Evolutionary conservation across 2,329 filamentous ascomycete genomes (phyloP), one percentile per base, ranked within the genome.

Genomic region (Chrysoporthe puriensis): DNA sequence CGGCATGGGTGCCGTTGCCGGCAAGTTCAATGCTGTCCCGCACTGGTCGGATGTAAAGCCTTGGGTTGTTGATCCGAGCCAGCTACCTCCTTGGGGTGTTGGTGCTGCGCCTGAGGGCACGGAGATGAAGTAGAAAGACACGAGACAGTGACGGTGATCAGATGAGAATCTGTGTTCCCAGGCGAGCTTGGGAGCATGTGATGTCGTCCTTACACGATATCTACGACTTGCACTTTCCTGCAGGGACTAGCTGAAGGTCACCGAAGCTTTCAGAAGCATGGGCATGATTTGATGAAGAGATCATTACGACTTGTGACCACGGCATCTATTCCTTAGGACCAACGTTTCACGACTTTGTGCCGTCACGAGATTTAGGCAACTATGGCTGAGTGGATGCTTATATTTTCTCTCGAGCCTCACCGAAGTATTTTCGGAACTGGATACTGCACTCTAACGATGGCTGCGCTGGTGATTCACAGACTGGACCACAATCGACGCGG

Each of bases 1-100:
- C 66, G 86, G 86, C 59, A 88, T 90, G 86, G 88, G 88, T 61
- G 84, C 85, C 73, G 83, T 90, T 68, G 85, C 86, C 80, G 87
- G 86, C 62, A 85, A 86, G 69, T 90, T 90, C 75, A 83, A 87
- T 21, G 78, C 88, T 21, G 86, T 85, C 36, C 87, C 87, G 8
- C 81, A 84, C 57, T 89, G 85, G 80, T 83, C 81, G 48, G 86
- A 88, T 62, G 85, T 86, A 72, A 81, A 85, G 66, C 85, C 87
- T 42, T 88, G 86, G 86, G 77, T 81, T 16, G 83, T 80, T 9
- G 76, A 76, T 62, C 75, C 79, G 7, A 74, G 77, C 43, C 77
- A 77, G 16, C 72, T 81, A 46, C 69, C 69, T 43, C 67, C 66
- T 9, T 68, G 67, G 36, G 69, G 69, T 26, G 43, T 63, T 52